phyloP scores from a whole-genome alignment of 176 grass and related monocot genomes.

The Secale cereale region DNA sequence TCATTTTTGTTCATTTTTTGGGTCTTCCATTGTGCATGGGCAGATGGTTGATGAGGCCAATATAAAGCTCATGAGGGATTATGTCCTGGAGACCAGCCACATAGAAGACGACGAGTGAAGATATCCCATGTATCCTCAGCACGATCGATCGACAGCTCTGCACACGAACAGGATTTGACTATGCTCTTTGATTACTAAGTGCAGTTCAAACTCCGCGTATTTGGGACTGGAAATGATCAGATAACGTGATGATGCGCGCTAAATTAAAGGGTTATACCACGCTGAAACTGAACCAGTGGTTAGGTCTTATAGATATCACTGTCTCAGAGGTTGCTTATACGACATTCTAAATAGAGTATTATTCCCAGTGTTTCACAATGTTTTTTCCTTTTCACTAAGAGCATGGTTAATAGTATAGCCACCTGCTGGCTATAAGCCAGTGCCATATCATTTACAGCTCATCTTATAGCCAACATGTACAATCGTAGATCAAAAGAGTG shows the following conservation, averaged over 20 bases:
- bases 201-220: background rate
- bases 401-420: too few species aligned
- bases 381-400: too few species aligned
- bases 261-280: too few species aligned
- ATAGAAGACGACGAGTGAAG: slow-evolving; percentile 52
- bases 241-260: background rate
- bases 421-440: too few species aligned
- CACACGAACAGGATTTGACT: background rate
- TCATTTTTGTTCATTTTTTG: background rate
- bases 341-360: too few species aligned
- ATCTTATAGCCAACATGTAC: too few species aligned
- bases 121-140: background rate
- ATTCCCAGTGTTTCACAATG: too few species aligned
- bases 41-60: slow-evolving; percentile 95
- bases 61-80: slow-evolving; percentile 82
- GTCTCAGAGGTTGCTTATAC: too few species aligned
- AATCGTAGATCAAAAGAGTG: too few species aligned
- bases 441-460: too few species aligned
- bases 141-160: background rate
- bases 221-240: background rate
- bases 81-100: slow-evolving; percentile 83
- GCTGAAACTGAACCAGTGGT: too few species aligned
- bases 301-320: too few species aligned
- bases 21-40: background rate
- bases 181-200: background rate